Evolutionary conservation across 2,329 filamentous ascomycete species (phyloP).

Genomic region (Ascochyta viciae-villosae): DNA sequence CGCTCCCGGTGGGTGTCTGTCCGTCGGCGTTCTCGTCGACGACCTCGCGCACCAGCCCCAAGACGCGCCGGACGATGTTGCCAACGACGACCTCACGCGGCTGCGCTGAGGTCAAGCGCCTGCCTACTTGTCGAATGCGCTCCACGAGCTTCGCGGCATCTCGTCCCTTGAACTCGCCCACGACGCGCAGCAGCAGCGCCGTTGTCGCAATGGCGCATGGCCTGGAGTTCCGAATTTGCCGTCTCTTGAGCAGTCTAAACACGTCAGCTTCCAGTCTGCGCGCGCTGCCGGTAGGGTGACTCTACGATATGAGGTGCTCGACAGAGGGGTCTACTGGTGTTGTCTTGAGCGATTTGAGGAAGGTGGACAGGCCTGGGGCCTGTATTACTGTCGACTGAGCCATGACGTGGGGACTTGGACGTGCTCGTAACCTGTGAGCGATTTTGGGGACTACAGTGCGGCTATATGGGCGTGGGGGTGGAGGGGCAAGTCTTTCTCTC

Average conservation of each 20-base stretch:
- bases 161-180: slow-evolving; percentile 79
- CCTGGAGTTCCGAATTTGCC: slow-evolving; percentile 87
- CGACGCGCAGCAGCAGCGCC: slow-evolving; percentile 84
- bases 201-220: slow-evolving; percentile 91
- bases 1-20: slow-evolving; percentile 64
- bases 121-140: slow-evolving; percentile 79
- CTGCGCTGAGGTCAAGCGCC: slow-evolving; percentile 79
- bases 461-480: slow-evolving; percentile 28
- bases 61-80: slow-evolving; percentile 89
- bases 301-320: slow-evolving; percentile 82
- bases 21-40: slow-evolving; percentile 79
- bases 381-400: slow-evolving; percentile 44
- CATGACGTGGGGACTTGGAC: slow-evolving; percentile 19
- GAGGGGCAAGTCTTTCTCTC: slow-evolving; percentile 24
- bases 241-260: slow-evolving; percentile 80
- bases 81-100: slow-evolving; percentile 91
- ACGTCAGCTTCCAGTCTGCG: slow-evolving; percentile 2
- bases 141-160: slow-evolving; percentile 81
- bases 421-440: neutral
- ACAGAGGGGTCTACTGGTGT: slow-evolving; percentile 81
- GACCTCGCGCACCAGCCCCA: slow-evolving; percentile 91
- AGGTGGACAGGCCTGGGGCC: slow-evolving; percentile 78
- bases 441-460: slow-evolving; percentile 1
- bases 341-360: slow-evolving; percentile 75
- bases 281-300: slow-evolving; percentile 17